Conservation (phyloP, 176 grass and related monocot genomes). For the Aegilops longissima region DNA sequence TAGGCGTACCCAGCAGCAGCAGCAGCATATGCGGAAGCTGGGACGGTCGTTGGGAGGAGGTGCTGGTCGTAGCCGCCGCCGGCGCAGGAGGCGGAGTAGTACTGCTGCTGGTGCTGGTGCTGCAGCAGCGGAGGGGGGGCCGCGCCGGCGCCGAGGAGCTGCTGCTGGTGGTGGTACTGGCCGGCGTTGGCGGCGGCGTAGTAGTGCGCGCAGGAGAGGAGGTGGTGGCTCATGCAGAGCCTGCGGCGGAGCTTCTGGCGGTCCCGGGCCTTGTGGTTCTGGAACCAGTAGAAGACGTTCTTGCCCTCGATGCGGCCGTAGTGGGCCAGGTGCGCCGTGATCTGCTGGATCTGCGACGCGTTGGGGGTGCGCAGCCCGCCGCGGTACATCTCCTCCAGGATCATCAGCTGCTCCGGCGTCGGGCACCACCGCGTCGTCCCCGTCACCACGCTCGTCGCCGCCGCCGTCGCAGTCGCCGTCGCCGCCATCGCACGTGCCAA, state of each 20-base stretch:
- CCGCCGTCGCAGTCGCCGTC: neutral
- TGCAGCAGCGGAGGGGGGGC: neutral
- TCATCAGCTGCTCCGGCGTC: slow-evolving; percentile 94
- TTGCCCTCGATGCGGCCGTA: slow-evolving; percentile 98
- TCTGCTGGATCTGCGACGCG: slow-evolving; percentile 91
- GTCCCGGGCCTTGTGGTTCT: slow-evolving; percentile 97
- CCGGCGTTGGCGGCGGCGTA: slow-evolving; percentile 14
- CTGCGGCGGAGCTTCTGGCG: slow-evolving; percentile 85
- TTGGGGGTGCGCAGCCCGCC: slow-evolving; percentile 78
- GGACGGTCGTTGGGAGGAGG: neutral
- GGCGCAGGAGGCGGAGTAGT: neutral
- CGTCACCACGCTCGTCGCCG: neutral
- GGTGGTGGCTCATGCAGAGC: slow-evolving; percentile 70
- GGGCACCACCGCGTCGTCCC: slow-evolving; percentile 89
- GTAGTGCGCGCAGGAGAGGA: slow-evolving; percentile 48
- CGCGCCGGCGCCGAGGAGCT: neutral
- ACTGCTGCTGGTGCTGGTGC: neutral
- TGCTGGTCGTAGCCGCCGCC: slow-evolving; percentile 21
- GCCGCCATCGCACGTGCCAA: neutral
- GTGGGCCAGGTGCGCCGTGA: slow-evolving; percentile 69
- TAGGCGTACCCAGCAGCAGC: slow-evolving; percentile 14
- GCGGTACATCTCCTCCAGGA: slow-evolving; percentile 89
- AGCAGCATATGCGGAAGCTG: neutral
- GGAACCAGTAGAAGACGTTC: slow-evolving; percentile 99
- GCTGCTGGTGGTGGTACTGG: slow-evolving; percentile 3